phyloP scores from a whole-genome alignment of 225 moss, liverwort and hornwort species.

The Marchantia polymorpha region DNA sequence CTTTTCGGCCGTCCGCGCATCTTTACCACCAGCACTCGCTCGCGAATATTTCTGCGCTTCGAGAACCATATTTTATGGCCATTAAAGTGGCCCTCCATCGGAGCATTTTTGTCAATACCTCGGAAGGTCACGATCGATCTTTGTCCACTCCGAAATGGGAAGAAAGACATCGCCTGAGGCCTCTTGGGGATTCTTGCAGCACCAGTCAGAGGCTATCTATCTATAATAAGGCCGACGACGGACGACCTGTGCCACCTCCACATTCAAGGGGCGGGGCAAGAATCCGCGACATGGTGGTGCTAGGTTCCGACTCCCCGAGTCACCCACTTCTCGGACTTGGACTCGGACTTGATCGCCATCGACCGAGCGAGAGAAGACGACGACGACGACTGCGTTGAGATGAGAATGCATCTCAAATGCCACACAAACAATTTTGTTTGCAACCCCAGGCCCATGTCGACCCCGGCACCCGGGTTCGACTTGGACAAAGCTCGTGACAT shows the following conservation, averaged over 20 bases:
- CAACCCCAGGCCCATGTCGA: neutral
- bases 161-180: neutral
- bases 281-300: no score
- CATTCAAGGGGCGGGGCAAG: neutral
- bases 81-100: neutral
- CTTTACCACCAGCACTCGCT: no score
- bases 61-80: neutral
- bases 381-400: neutral
- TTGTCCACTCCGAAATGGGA: neutral
- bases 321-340: neutral
- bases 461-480: neutral
- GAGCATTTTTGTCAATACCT: neutral
- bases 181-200: neutral
- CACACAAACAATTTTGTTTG: neutral
- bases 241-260: neutral
- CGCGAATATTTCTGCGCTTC: no score
- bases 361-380: no score
- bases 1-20: neutral
- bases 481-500: conserved; percentile 6
- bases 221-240: neutral
- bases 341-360: neutral
- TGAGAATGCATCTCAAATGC: conserved; percentile 2
- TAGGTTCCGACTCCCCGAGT: neutral
- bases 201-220: neutral
- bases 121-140: neutral